Conservation (phyloP, 495 filamentous ascomycete species). For the Melanomma pulvis-pyrius region DNA sequence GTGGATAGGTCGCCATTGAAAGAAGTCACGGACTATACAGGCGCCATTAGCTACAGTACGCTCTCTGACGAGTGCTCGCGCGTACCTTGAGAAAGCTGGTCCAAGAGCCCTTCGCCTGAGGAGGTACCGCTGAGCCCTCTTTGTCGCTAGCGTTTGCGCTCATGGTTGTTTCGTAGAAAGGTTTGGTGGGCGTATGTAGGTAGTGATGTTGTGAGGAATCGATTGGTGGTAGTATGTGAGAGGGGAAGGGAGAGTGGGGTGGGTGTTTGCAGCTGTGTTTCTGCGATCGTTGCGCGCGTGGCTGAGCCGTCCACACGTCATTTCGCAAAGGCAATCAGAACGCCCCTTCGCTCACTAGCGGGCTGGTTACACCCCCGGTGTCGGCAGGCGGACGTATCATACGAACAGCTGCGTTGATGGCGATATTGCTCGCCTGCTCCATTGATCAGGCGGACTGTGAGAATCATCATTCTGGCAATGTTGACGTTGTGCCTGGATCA, state of each 20-base stretch:
- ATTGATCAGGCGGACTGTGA: background rate
- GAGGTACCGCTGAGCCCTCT: slow-evolving; percentile 45
- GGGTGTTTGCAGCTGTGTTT: slow-evolving; percentile 3
- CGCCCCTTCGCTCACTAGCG: background rate
- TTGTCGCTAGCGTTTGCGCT: slow-evolving; percentile 21
- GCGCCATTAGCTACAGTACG: slow-evolving; percentile 4
- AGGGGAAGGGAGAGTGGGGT: background rate
- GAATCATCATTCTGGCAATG: background rate
- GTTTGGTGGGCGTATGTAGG: background rate
- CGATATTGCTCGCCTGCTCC: background rate
- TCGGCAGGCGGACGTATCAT: background rate
- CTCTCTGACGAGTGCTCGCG: background rate
- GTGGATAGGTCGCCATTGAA: slow-evolving; percentile 96
- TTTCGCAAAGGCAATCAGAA: background rate
- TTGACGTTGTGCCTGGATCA: background rate
- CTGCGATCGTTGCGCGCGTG: background rate
- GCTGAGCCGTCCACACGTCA: slow-evolving; percentile 11
- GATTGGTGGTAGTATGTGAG: background rate
- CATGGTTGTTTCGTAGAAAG: slow-evolving; percentile 1
- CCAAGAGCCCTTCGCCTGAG: slow-evolving; percentile 44
- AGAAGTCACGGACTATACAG: slow-evolving; percentile 73
- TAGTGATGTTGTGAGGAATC: background rate
- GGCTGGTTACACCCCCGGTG: background rate
- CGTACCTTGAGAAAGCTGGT: slow-evolving; percentile 47
- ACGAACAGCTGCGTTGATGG: background rate